Evolutionary conservation across 805 yeast species (phyloP).

Genomic region (Pichia manshurica): DNA sequence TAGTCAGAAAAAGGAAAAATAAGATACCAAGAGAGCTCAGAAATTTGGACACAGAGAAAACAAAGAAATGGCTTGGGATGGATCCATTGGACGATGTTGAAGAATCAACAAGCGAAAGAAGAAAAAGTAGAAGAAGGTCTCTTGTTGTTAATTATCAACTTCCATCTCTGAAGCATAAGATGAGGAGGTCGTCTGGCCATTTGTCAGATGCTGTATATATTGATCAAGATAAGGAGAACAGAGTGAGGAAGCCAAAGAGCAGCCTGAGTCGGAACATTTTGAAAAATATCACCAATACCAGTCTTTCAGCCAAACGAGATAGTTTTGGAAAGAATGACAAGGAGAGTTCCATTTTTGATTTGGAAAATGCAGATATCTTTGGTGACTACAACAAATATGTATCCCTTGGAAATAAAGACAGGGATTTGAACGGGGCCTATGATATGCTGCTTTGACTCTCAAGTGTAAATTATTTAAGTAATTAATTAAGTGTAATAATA

Average conservation of each 20-base stretch:
- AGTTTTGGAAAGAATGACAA: not conserved
- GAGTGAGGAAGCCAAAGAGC: slow-evolving; percentile 3
- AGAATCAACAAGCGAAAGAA: slow-evolving; percentile 11
- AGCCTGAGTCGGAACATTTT: not conserved
- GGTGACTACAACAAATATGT: not conserved
- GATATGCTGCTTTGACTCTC: slow-evolving; percentile 1
- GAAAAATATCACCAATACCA: slow-evolving; percentile 9
- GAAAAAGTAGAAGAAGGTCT: slow-evolving; percentile 41
- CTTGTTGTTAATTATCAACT: slow-evolving; percentile 55
- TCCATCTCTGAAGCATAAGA: slow-evolving; percentile 61
- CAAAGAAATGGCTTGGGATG: slow-evolving; percentile 16
- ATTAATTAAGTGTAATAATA: not conserved
- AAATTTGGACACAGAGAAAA: slow-evolving; percentile 31
- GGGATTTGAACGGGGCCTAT: not conserved
- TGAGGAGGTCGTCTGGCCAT: slow-evolving; percentile 59
- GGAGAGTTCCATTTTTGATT: slow-evolving; percentile 10
- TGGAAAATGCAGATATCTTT: slow-evolving; percentile 10
- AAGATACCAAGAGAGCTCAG: slow-evolving; percentile 32
- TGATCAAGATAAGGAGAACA: slow-evolving; percentile 16
- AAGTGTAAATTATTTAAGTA: not conserved
- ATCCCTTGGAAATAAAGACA: not conserved
- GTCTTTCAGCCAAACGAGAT: not conserved
- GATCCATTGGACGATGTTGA: slow-evolving; percentile 25
- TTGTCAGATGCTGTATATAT: slow-evolving; percentile 2
- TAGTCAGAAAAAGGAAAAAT: slow-evolving; percentile 14